Conservation (phyloP, 208 protist species). For the Novymonas esmeraldas region DNA sequence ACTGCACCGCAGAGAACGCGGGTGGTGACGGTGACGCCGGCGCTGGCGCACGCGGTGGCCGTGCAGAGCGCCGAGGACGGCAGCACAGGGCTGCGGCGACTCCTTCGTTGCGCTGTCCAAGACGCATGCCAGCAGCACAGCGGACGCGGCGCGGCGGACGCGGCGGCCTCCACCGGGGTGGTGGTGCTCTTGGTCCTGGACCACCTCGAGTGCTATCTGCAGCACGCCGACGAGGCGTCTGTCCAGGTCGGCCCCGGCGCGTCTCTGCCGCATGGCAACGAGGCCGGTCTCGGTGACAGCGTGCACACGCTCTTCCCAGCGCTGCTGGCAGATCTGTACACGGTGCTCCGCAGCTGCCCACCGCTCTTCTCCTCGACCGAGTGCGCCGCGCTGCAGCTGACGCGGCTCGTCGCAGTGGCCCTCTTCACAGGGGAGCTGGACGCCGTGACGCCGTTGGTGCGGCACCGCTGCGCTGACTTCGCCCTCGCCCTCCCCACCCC, state of each 20-base stretch:
- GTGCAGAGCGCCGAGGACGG: constrained; percentile 40
- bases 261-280: neutral
- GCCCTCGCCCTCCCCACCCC: constrained; percentile 55
- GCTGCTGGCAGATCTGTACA: constrained; percentile 61
- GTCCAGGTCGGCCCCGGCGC: neutral
- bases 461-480: constrained; percentile 51
- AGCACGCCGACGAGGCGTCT: constrained; percentile 3
- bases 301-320: constrained; percentile 34
- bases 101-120: constrained; percentile 36
- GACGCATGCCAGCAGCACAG: constrained; percentile 7
- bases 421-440: constrained; percentile 55
- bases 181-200: constrained; percentile 63
- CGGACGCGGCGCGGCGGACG: neutral
- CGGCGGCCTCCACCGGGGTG: neutral
- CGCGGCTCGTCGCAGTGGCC: constrained; percentile 38
- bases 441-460: constrained; percentile 47
- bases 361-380: constrained; percentile 40
- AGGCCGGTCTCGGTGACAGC: neutral
- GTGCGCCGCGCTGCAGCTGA: constrained; percentile 21
- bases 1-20: neutral
- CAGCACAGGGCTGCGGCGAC: constrained; percentile 45
- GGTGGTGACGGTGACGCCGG: constrained; percentile 32
- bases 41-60: constrained; percentile 36
- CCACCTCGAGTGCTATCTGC: constrained; percentile 67
- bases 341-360: constrained; percentile 43